These are phyloP conservation scores for Breviolum minutum DNA, from an alignment of 73 alveolate genomes.

Conservation along the genomic window DNA sequence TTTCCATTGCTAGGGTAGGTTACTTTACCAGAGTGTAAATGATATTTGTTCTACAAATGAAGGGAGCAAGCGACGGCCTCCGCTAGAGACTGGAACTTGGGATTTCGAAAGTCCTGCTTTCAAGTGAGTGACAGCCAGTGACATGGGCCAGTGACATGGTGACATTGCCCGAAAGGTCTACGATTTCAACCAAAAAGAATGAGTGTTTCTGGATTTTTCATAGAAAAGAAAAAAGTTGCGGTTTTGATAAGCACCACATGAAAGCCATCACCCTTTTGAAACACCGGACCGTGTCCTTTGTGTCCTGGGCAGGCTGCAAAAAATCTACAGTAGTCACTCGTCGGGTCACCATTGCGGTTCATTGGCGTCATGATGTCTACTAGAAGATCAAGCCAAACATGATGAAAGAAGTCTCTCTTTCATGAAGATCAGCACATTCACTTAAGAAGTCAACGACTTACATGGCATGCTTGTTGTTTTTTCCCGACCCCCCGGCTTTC, in stretches of 20 bases:
- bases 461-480: not conserved
- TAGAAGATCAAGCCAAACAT: not conserved
- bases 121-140: not conserved
- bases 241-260: too few relatives aligned
- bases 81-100: constrained; percentile 42
- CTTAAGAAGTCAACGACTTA: not conserved
- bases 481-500: not conserved
- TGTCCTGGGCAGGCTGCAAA: too few relatives aligned
- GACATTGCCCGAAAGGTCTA: not conserved
- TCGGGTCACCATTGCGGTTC: not conserved
- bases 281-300: too few relatives aligned
- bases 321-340: not conserved
- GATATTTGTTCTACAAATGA: too few relatives aligned
- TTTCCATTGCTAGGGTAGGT: too few relatives aligned
- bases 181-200: not conserved
- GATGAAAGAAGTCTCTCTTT: not conserved
- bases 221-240: too few relatives aligned
- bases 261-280: too few relatives aligned
- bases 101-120: constrained; percentile 51
- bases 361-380: not conserved
- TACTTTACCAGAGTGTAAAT: not conserved
- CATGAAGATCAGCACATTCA: not conserved
- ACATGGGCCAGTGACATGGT: not conserved
- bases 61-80: not conserved
- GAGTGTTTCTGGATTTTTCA: too few relatives aligned